Base-by-base conservation (phyloP, 305 asterid species). In the Fraxinus paxiana region DNA sequence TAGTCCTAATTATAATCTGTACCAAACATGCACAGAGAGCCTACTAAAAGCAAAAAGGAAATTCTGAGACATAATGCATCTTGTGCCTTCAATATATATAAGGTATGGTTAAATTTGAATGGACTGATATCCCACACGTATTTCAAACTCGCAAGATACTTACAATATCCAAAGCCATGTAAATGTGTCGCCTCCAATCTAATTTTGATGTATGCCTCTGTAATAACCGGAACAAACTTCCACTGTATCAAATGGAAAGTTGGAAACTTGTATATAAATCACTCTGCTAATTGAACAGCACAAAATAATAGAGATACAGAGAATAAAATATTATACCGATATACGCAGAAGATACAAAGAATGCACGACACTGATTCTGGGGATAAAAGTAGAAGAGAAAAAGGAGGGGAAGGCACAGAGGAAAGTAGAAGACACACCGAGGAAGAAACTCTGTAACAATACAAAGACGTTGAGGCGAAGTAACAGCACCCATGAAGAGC, bases 401-500 rank as follows among this genome's bases (percentile, higher is more conserved):
- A 8, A 70, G 81, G 74, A 37, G 41, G 34, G 70, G 70, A 6
- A 71, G 79, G 80, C 75, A 71, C 80, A 38, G 70, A 37, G 61
- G 61, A 22, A 80, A 77, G 72, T 17, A 75, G 75, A 84, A 69
- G 75, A 71, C 81, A 26, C 85, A 91, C 98, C 98, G 97, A 80
- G 98, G 98, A 84, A 95, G 97, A 88, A 95, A 95, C 91, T 95
- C 98, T 22, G 97, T 92, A 31, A 95, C 97, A 83, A 95, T 95
- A 88, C 98, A 92, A 81, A 95, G 97, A 77, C 94, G 94, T 81
- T 91, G 91, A 82, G 97, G 92, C 41, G 96, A 92, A 77, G 98
- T 92, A 85, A 95, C 98, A 61, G 98, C 98, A 69, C 98, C 98
- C 98, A 95, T 95, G 90, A 95, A 95, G 83, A 95, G 98, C 81